Evolutionary conservation across 2,329 filamentous ascomycete genomes (phyloP), one percentile per base, ranked within the genome.

Genomic region (Penicillium sp.): DNA sequence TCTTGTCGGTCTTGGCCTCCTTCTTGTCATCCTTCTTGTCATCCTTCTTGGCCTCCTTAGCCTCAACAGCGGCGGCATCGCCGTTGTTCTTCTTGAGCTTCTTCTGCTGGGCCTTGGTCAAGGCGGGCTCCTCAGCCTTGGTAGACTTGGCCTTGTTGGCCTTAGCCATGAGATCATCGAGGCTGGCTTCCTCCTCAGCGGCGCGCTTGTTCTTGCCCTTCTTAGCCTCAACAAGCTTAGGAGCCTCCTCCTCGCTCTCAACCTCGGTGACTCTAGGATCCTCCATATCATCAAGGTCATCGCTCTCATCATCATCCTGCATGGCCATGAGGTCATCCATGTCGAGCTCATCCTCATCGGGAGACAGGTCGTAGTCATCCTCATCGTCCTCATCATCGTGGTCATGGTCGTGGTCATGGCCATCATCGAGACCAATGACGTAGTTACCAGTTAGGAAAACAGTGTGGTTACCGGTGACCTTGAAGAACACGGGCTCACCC

Each of bases 41-140:
- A 54, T 70, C 76, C 62, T 80, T 82, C 51, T 50, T 65, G 22
- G 35, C 81, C 58, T 84, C 79, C 74, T 87, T 86, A 64, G 83
- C 78, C 65, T 83, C 78, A 62, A 72, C 73, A 50, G 82, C 78
- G 58, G 89, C 85, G 57, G 94, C 87, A 73, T 97, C 89, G 65
- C 93, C 94, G 74, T 96, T 90, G 83, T 97, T 97, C 84, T 96
- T 97, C 88, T 99, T 97, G 69, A 89, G 84, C 77, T 97, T 97
- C 88, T 97, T 97, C 73, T 89, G 86, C 77, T 97, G 90, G 82
- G 96, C 97, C 85, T 97, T 97, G 84, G 87, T 92, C 61, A 92
- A 83, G 81, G 92, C 92, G 65, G 82, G 73, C 67, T 66, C 63
- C 56, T 92, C 88, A 63, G 85, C 84, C 61, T 83, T 81, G 24